phyloP scores from a whole-genome alignment of 1,284 basidiomycete species.

The Puccinia coronata region DNA sequence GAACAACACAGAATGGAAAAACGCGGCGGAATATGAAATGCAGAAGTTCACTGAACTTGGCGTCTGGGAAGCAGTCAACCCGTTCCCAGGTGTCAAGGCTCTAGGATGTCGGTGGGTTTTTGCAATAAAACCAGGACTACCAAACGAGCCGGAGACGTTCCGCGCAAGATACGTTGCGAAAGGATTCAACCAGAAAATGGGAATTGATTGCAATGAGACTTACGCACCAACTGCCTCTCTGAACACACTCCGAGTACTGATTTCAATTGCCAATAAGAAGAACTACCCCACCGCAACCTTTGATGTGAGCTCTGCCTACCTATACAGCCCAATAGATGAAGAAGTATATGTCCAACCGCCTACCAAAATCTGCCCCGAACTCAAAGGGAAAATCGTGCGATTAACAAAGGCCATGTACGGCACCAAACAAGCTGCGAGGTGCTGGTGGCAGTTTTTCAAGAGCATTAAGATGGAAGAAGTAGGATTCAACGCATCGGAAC shows the following conservation, averaged over 20 bases:
- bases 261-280: neutral
- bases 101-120: conserved; percentile 30
- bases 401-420: too few species aligned
- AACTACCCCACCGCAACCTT: neutral
- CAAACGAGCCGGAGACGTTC: neutral
- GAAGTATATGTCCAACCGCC: too few species aligned
- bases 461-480: too few species aligned
- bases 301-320: too few species aligned
- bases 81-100: neutral
- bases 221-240: neutral
- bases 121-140: neutral
- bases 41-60: neutral
- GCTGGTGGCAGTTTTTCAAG: too few species aligned
- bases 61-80: neutral
- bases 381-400: too few species aligned
- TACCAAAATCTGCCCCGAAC: too few species aligned
- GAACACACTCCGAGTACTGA: too few species aligned
- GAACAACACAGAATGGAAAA: neutral
- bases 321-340: too few species aligned
- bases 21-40: neutral
- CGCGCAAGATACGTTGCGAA: neutral
- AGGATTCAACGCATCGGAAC: too few species aligned
- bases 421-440: too few species aligned
- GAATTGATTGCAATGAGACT: conserved; percentile 3
- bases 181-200: conserved; percentile 2